Evolutionary conservation across 805 yeast genomes (phyloP).

Genomic region (Ogataea henricii): DNA sequence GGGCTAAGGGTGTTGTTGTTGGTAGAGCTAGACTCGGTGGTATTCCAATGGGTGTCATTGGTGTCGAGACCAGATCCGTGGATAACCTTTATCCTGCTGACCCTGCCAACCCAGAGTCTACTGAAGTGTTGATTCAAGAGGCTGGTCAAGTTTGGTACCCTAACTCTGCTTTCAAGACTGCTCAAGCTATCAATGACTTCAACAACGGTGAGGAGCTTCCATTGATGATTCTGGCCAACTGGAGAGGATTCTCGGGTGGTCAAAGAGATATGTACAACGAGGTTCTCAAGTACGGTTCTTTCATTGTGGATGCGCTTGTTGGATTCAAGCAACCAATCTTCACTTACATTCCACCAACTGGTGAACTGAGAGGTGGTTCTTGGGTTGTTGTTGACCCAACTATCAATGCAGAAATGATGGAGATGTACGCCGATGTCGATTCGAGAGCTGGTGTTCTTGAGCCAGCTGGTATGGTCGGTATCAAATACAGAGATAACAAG

Average conservation of each 20-base stretch:
- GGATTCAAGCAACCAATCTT: constrained; percentile 96
- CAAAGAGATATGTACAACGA: constrained; percentile 99
- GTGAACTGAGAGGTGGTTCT: constrained; percentile 99
- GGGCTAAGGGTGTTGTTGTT: constrained; percentile 98
- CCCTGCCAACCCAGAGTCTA: constrained; percentile 96
- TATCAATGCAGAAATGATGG: constrained; percentile 96
- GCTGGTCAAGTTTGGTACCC: constrained; percentile 99
- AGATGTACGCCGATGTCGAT: constrained; percentile 96
- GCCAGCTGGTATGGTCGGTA: constrained; percentile 99
- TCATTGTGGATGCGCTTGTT: constrained; percentile 94
- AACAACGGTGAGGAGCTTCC: constrained; percentile 98
- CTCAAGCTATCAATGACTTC: constrained; percentile 97
- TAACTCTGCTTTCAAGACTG: constrained; percentile 97
- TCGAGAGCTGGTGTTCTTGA: constrained; percentile 97
- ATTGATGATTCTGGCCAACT: constrained; percentile 94
- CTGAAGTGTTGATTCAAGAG: constrained; percentile 84
- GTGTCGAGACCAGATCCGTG: constrained; percentile 87
- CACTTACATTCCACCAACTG: constrained; percentile 96
- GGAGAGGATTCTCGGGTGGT: constrained; percentile 99
- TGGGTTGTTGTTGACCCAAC: constrained; percentile 99
- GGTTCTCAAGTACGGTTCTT: constrained; percentile 94
- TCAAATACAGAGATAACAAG: constrained; percentile 94
- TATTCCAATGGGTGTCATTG: constrained; percentile 97
- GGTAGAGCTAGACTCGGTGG: constrained; percentile 99
- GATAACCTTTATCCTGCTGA: constrained; percentile 96